Evolutionary conservation across 176 grass and related monocot species (phyloP), one percentile per base, ranked within the genome.

Genomic region (Ampelocalamus luodianensis): DNA sequence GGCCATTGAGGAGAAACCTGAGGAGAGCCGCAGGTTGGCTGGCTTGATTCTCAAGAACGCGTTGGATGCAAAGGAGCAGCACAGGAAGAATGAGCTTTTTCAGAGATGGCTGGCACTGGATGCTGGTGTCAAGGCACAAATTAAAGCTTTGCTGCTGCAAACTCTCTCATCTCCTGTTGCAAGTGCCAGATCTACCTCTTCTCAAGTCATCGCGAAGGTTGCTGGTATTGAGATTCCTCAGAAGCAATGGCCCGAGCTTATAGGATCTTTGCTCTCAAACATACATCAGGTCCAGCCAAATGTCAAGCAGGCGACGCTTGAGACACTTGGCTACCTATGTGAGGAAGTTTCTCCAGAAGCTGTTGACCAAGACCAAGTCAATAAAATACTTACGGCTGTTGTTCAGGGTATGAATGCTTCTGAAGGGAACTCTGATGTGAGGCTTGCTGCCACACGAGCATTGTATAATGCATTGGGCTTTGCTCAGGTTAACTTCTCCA

Each of bases 331-430:
- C 68, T 96, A 96, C 68, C 80, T 96, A 55, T 96, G 94, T 45
- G 94, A 96, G 87, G 94, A 96, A 76, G 91, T 96, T 49, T 79
- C 87, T 70, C 91, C 94, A 18, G 91, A 93, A 46, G 87, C 80
- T 39, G 91, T 96, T 65, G 94, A 96, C 44, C 94, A 96, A 79
- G 89, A 91, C 49, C 81, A 96, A 82, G 91, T 96, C 60, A 96
- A 96, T 42, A 88, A 88, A 75, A 96, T 96, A 83, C 94, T 96
- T n/a, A 96, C 94, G 8, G 94, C 91, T 50, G 91, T 96, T 79
- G 91, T 96, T 79, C 94, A 96, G 81, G 94, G 94, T 86, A 96
- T 96, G 94, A 93, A 87, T 90, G 88, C 91, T 80, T 85, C 91
- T 72, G 94, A 96, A 77, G 78, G 53, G 24, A 96, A 90, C 55